These are phyloP conservation scores for Perkinsus olseni DNA, from an alignment of 169 alveolate species.

Conservation along the genomic window DNA sequence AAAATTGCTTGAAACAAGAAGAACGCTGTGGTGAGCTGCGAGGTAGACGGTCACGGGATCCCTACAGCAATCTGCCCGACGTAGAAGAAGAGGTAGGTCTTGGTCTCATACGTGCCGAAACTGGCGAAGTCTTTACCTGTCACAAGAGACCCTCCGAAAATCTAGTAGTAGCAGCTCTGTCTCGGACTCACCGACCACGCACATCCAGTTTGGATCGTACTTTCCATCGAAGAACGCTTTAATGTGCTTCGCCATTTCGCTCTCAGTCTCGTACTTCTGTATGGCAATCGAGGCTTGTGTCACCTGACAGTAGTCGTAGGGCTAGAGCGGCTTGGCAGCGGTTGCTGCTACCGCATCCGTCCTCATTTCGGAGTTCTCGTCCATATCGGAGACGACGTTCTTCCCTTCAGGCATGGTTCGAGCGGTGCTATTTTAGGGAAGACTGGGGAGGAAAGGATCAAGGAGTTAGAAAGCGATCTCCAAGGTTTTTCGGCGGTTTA, in stretches of 20 bases:
- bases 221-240: slow-evolving; percentile 71
- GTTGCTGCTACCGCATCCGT: neutral
- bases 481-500: too few species aligned
- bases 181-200: slow-evolving; percentile 51
- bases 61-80: slow-evolving; percentile 74
- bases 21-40: too few species aligned
- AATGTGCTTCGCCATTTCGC: slow-evolving; percentile 65
- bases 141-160: neutral
- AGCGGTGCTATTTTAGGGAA: too few species aligned
- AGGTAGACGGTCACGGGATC: too few species aligned
- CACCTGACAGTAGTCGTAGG: neutral
- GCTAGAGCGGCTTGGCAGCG: neutral
- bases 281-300: slow-evolving; percentile 31
- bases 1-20: too few species aligned
- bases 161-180: neutral
- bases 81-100: slow-evolving; percentile 73
- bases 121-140: slow-evolving; percentile 75
- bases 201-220: slow-evolving; percentile 83
- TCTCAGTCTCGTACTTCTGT: slow-evolving; percentile 49
- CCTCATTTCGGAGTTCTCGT: neutral
- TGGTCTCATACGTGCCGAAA: slow-evolving; percentile 68
- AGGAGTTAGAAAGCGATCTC: too few species aligned
- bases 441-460: too few species aligned
- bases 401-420: neutral
- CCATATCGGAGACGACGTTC: neutral